phyloP scores from a whole-genome alignment of 2,329 filamentous ascomycete species.

The Coniochaeta sp. region DNA sequence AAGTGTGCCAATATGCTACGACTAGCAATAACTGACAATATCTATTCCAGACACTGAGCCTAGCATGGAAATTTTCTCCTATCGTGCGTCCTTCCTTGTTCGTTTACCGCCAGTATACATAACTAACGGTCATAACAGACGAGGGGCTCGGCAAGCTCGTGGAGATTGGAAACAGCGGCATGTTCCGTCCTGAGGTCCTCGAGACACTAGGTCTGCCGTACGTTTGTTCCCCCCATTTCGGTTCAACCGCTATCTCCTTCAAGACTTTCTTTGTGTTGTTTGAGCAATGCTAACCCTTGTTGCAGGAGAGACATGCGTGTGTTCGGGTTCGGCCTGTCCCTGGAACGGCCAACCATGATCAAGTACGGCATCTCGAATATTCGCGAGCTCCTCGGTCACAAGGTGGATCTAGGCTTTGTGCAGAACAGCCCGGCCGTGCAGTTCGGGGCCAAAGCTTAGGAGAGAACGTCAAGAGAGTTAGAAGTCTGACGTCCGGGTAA shows the following conservation, averaged over 20 bases:
- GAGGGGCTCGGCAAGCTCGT: slow-evolving; percentile 83
- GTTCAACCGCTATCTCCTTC: background rate
- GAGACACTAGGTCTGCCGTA: slow-evolving; percentile 81
- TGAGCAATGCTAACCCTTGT: slow-evolving; percentile 30
- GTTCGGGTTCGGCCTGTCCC: slow-evolving; percentile 85
- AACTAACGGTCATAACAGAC: slow-evolving; percentile 27
- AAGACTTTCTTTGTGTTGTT: background rate
- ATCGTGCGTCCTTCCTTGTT: slow-evolving; percentile 31
- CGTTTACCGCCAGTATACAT: background rate
- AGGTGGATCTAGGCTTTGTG: slow-evolving; percentile 90
- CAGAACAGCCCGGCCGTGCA: slow-evolving; percentile 85
- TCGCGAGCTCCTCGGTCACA: slow-evolving; percentile 85
- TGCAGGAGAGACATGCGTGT: slow-evolving; percentile 64
- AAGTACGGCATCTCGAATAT: slow-evolving; percentile 89
- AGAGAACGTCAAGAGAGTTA: slow-evolving; percentile 59
- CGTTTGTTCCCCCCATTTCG: background rate
- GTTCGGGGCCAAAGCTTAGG: slow-evolving; percentile 36
- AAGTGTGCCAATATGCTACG: background rate
- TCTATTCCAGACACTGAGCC: slow-evolving; percentile 81
- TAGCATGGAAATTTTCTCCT: slow-evolving; percentile 97
- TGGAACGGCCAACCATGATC: slow-evolving; percentile 98
- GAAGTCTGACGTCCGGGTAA: slow-evolving; percentile 8
- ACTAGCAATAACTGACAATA: slow-evolving; percentile 1
- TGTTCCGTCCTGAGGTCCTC: slow-evolving; percentile 95
- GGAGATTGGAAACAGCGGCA: slow-evolving; percentile 95